Percentiles rank a stretch among this genome's conserved stretches.
Evolutionary conservation across 2,329 filamentous ascomycete genomes (phyloP).

Genomic region (Colletotrichum sp.): DNA sequence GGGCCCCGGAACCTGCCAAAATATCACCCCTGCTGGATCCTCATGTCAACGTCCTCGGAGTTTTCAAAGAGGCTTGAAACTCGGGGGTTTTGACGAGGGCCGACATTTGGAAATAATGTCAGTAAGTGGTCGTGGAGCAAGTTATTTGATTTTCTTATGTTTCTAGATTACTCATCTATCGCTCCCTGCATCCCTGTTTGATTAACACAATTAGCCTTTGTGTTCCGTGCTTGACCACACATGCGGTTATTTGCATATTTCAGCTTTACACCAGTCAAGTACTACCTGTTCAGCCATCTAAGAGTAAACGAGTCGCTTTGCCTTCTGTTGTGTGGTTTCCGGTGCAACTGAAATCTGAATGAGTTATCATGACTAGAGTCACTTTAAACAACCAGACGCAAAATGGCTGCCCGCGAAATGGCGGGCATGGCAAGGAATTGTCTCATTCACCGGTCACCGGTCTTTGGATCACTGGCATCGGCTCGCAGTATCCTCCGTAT

Average conservation of each 20-base stretch:
- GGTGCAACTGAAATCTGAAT: neutral
- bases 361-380: neutral
- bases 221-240: neutral
- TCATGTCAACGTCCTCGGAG: neutral
- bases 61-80: neutral
- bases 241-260: neutral
- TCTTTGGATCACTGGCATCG: conserved; percentile 9
- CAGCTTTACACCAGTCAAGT: neutral
- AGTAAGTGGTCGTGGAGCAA: neutral
- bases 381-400: neutral
- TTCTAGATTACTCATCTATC: neutral
- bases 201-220: neutral
- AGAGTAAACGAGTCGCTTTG: neutral
- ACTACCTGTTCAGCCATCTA: neutral
- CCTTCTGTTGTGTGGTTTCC: neutral
- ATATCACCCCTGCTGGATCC: neutral
- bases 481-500: neutral
- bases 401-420: neutral
- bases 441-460: neutral
- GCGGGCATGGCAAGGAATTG: neutral
- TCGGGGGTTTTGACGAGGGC: neutral
- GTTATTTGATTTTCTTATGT: neutral
- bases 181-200: neutral
- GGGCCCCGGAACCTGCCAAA: neutral
- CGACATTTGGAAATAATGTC: neutral